Evolutionary conservation across 441 rosid species (phyloP).

Genomic region (Adansonia madagascariensis): DNA sequence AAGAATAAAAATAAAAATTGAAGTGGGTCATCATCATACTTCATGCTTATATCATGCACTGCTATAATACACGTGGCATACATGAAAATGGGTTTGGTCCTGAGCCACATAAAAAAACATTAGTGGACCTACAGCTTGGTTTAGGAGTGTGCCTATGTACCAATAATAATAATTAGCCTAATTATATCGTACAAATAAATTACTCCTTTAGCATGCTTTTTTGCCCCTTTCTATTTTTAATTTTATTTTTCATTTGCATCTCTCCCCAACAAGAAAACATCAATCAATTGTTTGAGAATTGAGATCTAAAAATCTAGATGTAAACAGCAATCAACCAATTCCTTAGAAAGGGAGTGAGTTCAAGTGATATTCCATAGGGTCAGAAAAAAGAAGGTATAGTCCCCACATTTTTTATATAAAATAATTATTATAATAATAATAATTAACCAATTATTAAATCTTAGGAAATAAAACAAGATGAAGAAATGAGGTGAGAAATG

Average conservation of each 20-base stretch:
- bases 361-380: conserved; percentile 24
- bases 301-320: conserved; percentile 24
- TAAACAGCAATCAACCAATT: conserved; percentile 30
- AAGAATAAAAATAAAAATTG: no score
- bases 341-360: conserved; percentile 15
- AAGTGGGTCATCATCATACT: conserved; percentile 32
- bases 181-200: conserved; percentile 9
- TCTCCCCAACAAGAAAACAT: conserved; percentile 3
- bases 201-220: neutral
- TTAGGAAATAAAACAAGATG: conserved; percentile 25
- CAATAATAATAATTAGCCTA: conserved; percentile 31
- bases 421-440: neutral
- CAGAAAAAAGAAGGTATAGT: neutral
- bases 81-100: conserved; percentile 54
- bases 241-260: conserved; percentile 26
- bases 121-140: conserved; percentile 31
- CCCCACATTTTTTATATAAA: conserved; percentile 19
- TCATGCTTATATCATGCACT: conserved; percentile 66
- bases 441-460: conserved; percentile 25
- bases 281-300: conserved; percentile 16
- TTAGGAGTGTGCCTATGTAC: conserved; percentile 28
- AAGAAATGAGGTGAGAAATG: neutral
- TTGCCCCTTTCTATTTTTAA: no score
- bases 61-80: conserved; percentile 54
- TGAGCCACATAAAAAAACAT: conserved; percentile 38